phyloP scores from a whole-genome alignment of 2,329 filamentous ascomycete genomes.

The Gnomoniopsis sp. region DNA sequence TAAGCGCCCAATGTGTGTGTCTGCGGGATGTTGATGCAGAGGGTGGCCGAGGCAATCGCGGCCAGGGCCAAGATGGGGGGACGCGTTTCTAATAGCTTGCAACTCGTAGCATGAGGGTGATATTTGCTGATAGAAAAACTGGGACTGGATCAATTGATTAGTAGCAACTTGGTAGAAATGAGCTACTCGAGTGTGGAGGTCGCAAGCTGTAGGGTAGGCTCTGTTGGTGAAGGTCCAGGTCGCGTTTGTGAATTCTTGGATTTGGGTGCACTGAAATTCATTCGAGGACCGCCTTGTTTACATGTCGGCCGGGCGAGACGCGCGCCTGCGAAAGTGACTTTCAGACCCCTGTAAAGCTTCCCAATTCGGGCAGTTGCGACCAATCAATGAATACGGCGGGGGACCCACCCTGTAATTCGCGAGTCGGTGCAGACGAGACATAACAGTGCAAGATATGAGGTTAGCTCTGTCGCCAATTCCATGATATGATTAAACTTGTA shows the following conservation, averaged over 20 bases:
- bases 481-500: too few species aligned
- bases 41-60: background rate
- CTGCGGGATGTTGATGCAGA: background rate
- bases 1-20: background rate
- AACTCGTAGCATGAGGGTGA: slow-evolving; percentile 1
- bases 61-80: background rate
- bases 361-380: slow-evolving; percentile 5
- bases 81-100: slow-evolving; percentile 13
- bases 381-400: slow-evolving; percentile 12
- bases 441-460: background rate
- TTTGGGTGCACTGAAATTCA: background rate
- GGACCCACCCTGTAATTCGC: background rate
- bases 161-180: background rate
- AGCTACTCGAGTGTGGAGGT: slow-evolving; percentile 4
- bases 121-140: slow-evolving; percentile 8
- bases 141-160: slow-evolving; percentile 9
- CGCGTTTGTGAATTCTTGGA: slow-evolving; percentile 8
- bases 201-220: slow-evolving; percentile 12
- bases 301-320: slow-evolving; percentile 7
- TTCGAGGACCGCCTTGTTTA: slow-evolving; percentile 11
- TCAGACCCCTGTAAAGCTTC: background rate
- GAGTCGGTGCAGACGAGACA: background rate
- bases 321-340: slow-evolving; percentile 8
- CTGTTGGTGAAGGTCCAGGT: slow-evolving; percentile 10
- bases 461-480: too few species aligned